These are phyloP conservation scores for Calonectria honghensis DNA, from an alignment of 2,329 filamentous ascomycete species.

Conservation along the genomic window DNA sequence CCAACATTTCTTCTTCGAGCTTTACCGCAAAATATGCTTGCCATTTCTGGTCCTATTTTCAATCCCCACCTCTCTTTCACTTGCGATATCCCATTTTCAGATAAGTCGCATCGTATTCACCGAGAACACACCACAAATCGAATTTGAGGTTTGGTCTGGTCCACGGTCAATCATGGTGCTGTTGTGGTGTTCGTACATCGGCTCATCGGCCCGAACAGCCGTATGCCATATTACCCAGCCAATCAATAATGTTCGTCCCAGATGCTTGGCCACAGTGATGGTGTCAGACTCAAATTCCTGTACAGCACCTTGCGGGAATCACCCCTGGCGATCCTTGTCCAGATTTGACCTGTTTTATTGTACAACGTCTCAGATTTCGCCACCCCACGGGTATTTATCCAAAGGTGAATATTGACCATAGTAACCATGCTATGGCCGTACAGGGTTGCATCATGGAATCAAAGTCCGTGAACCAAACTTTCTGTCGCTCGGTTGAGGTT, in stretches of 20 bases:
- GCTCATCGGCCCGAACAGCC: conserved; percentile 49
- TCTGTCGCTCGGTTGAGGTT: neutral
- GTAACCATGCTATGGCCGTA: neutral
- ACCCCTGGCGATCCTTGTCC: conserved; percentile 35
- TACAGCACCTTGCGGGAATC: conserved; percentile 39
- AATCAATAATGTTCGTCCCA: conserved; percentile 44
- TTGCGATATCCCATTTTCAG: neutral
- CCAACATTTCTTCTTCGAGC: neutral
- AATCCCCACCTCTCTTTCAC: neutral
- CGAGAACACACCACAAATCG: neutral
- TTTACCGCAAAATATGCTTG: no score
- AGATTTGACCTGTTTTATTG: conserved; percentile 11
- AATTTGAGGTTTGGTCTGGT: neutral
- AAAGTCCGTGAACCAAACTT: neutral
- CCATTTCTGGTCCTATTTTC: neutral
- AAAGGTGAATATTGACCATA: neutral
- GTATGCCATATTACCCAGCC: conserved; percentile 38
- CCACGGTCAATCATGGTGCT: conserved; percentile 28
- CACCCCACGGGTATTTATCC: neutral
- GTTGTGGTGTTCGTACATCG: conserved; percentile 37
- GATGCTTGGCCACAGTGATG: conserved; percentile 23
- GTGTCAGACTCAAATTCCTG: conserved; percentile 32
- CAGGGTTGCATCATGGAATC: neutral
- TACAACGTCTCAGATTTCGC: conserved; percentile 28
- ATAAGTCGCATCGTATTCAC: neutral